These are phyloP conservation scores for Rhodamnia argentea DNA, from an alignment of 345 rosid genomes.

Conservation along the genomic window DNA sequence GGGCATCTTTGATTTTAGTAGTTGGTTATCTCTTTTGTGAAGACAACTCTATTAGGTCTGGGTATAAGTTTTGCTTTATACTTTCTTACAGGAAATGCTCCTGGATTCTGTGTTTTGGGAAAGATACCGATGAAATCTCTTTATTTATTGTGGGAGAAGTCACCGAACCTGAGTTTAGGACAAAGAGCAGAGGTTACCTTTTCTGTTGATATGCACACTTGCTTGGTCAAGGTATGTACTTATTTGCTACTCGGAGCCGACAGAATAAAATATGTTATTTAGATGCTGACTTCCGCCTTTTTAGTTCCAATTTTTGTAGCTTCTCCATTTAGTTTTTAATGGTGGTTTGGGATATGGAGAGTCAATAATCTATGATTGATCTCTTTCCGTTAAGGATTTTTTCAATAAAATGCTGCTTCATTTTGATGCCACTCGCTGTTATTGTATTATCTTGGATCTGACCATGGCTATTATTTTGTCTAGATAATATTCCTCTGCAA, in stretches of 20 bases:
- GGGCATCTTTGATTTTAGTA: not conserved
- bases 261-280: not conserved
- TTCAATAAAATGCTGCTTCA: not conserved
- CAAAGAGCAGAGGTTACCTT: constrained; percentile 63
- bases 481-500: not conserved
- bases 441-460: not conserved
- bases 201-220: constrained; percentile 62
- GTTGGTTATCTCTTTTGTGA: not conserved
- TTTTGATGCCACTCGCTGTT: not conserved
- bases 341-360: not conserved
- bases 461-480: not conserved
- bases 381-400: not conserved
- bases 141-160: constrained; percentile 60
- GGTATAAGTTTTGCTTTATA: not conserved
- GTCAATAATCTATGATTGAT: not conserved
- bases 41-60: not conserved
- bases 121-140: constrained; percentile 68
- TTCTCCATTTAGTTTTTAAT: not conserved
- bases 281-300: not conserved
- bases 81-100: constrained; percentile 49
- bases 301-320: not conserved
- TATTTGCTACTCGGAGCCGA: not conserved
- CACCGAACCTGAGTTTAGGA: constrained; percentile 75
- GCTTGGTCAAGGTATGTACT: constrained; percentile 73
- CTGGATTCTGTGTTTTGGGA: constrained; percentile 79